A percentile compares a stretch with the other conserved stretches of the same genome.
Evolutionary conservation across 139 green algal species (phyloP).

Genomic region (Volvox reticuliferus): DNA sequence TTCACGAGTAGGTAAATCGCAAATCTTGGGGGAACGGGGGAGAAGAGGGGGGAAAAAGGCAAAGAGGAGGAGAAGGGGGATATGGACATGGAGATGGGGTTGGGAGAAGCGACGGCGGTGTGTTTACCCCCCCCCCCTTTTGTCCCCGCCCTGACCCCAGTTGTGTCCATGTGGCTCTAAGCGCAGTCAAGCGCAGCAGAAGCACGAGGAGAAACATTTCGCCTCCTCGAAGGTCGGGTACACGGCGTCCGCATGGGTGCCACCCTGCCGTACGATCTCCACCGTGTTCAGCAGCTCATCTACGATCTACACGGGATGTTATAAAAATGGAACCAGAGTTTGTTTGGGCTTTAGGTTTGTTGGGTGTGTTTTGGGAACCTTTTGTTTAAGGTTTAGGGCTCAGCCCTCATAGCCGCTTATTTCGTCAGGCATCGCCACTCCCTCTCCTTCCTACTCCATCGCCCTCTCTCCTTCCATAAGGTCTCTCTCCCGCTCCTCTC

Average conservation of each 20-base stretch:
- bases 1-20: too few relatives aligned
- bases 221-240: not conserved
- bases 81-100: too few relatives aligned
- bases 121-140: too few relatives aligned
- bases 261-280: not conserved
- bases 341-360: too few relatives aligned
- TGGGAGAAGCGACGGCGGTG: too few relatives aligned
- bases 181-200: constrained; percentile 11
- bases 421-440: not conserved
- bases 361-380: too few relatives aligned
- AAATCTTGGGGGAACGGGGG: too few relatives aligned
- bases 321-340: not conserved
- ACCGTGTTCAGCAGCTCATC: constrained; percentile 29
- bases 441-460: not conserved
- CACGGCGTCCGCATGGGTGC: constrained; percentile 1
- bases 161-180: too few relatives aligned
- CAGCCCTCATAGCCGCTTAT: not conserved
- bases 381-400: too few relatives aligned
- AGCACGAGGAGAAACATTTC: not conserved
- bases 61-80: too few relatives aligned
- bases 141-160: too few relatives aligned
- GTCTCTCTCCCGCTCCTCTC: not conserved
- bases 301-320: not conserved
- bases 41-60: not conserved
- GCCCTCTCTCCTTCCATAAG: not conserved